Evolutionary conservation across 257 asterid species (phyloP), one percentile per base, ranked within the genome.

Genomic region (Ilex aquifolium): DNA sequence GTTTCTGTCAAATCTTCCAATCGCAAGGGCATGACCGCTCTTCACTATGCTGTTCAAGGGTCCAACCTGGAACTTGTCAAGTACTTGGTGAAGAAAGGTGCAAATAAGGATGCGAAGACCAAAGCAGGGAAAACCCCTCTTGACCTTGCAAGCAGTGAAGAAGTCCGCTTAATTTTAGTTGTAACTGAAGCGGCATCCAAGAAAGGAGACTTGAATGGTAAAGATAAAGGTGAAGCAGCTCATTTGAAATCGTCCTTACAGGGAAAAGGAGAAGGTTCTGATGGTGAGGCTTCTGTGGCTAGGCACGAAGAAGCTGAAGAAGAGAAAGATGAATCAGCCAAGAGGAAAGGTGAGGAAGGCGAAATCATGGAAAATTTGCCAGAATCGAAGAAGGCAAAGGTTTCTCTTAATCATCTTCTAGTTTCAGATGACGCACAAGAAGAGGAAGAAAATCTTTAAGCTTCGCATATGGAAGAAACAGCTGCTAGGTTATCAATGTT

Each of bases 41-140:
- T 93, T 66, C 99, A 93, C 76, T 93, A 85, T 61, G 95, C 99
- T 32, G 91, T 85, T 30, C 99, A 93, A 71, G 99, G 97, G 32
- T 87, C 97, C 6, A 74, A 87, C 68, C 10, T 77, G 39, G 95
- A 90, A 44, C 91, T 90, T 21, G 82, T 88, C 56, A 87, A 79
- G 64, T 90, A 93, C 64, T 73, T 93, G 81, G 55, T 87, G 71
- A 87, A 80, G 79, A 87, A 90, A 84, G 95, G 97, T 7, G 81
- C 94, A 31, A 80, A 78, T 74, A 65, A 65, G 61, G 56, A 83
- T 51, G 44, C 68, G 3, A 89, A 77, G 80, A 93, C 90, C 81
- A 85, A 85, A 83, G 88, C 97, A 64, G 99, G 95, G 31, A 87
- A 83, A 61, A 72, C 79, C 44, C 84, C 90, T 31, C 74, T 81